Evolutionary conservation across 1,284 basidiomycete genomes (phyloP).

Genomic region (Malassezia nana): DNA sequence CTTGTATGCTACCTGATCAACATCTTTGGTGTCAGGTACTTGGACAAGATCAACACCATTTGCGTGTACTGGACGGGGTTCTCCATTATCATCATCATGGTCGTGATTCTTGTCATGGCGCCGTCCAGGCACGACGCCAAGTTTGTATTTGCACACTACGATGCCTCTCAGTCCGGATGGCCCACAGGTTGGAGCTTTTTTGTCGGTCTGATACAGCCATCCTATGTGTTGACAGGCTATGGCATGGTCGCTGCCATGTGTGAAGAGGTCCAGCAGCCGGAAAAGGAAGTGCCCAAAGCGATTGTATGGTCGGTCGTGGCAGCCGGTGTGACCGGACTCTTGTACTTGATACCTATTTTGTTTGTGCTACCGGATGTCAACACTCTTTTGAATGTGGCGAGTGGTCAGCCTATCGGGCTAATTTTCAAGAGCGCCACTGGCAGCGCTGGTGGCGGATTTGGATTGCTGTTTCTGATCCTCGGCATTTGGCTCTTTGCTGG

Average conservation of each 20-base stretch:
- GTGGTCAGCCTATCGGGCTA: conserved; percentile 51
- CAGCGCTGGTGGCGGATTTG: conserved; percentile 50
- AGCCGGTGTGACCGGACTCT: conserved; percentile 51
- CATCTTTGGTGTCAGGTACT: conserved; percentile 31
- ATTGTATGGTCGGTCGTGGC: conserved; percentile 49
- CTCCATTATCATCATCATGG: conserved; percentile 51
- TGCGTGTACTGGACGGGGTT: conserved; percentile 51
- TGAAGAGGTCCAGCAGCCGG: conserved; percentile 49
- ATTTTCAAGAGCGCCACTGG: conserved; percentile 51
- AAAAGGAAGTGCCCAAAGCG: conserved; percentile 32
- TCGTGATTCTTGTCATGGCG: conserved; percentile 50
- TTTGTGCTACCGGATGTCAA: conserved; percentile 51
- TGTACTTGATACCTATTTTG: conserved; percentile 51
- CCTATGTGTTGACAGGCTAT: conserved; percentile 47
- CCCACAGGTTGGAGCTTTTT: conserved; percentile 48
- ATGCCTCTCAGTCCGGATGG: conserved; percentile 43
- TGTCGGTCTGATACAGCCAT: conserved; percentile 49
- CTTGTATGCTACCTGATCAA: conserved; percentile 48
- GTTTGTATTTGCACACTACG: conserved; percentile 49
- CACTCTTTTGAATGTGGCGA: conserved; percentile 48
- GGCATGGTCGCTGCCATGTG: conserved; percentile 48
- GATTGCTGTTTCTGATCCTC: conserved; percentile 51
- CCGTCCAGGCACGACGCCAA: conserved; percentile 48
- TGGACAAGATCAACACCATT: conserved; percentile 45
- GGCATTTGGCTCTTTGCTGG: conserved; percentile 52